Conservation (phyloP, 225 moss, liverwort and hornwort species). For the Bryoerythrophyllum caledonicum region DNA sequence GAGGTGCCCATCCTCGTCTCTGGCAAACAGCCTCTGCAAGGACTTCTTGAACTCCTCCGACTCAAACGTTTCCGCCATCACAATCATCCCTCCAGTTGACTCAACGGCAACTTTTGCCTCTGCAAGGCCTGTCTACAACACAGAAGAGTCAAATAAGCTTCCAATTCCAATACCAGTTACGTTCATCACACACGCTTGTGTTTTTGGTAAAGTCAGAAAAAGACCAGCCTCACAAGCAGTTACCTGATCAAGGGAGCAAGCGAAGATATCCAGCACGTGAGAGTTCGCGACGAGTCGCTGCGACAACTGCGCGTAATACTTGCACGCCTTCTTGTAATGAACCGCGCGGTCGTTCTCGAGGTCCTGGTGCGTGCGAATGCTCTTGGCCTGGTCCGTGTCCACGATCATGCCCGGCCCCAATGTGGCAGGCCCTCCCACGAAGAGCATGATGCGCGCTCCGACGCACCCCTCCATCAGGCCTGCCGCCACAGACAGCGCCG, state of each 20-base stretch:
- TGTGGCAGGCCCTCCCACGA: conserved; percentile 92
- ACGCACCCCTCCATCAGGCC: conserved; percentile 83
- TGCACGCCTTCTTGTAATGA: conserved; percentile 85
- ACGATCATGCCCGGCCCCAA: conserved; percentile 88
- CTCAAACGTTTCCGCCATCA: conserved; percentile 92
- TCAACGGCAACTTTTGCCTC: conserved; percentile 93
- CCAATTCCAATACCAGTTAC: not conserved
- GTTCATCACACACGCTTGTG: not conserved
- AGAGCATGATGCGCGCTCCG: conserved; percentile 86
- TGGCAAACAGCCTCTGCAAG: conserved; percentile 70
- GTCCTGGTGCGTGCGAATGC: conserved; percentile 97
- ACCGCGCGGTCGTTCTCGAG: conserved; percentile 85
- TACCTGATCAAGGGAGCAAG: conserved; percentile 96
- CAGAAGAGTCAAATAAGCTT: not conserved
- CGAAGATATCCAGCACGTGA: conserved; percentile 93
- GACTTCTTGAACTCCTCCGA: conserved; percentile 95
- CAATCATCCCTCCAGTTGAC: conserved; percentile 81
- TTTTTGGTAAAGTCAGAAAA: not conserved
- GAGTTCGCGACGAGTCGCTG: conserved; percentile 70
- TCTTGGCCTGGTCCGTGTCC: conserved; percentile 85
- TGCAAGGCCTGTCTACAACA: conserved; percentile 73
- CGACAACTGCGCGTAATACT: conserved; percentile 80
- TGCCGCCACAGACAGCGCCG: conserved; percentile 84
- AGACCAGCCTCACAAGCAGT: conserved; percentile 13
- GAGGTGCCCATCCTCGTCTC: conserved; percentile 71